These are phyloP conservation scores for Emmonsiellopsis sp. DNA, from an alignment of 2,329 filamentous ascomycete genomes.

Conservation along the genomic window DNA sequence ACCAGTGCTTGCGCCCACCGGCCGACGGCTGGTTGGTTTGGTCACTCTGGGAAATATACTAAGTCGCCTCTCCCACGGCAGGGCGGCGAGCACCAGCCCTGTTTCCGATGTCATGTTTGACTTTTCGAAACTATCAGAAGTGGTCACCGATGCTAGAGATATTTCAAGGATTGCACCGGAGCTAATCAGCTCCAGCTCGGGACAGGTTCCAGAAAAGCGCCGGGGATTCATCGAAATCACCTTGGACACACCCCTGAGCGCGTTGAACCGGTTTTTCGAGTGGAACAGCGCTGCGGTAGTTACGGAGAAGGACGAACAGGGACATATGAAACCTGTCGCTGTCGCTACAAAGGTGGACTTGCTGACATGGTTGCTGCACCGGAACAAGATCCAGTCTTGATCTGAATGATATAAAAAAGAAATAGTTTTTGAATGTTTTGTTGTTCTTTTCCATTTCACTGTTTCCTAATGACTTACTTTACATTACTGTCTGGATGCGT, in stretches of 20 bases:
- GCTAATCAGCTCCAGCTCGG: neutral
- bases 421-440: neutral
- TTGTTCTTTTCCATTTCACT: constrained; percentile 13
- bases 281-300: constrained; percentile 97
- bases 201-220: constrained; percentile 28
- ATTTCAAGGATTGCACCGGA: constrained; percentile 23
- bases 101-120: constrained; percentile 95
- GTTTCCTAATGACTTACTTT: constrained; percentile 1
- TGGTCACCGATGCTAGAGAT: constrained; percentile 77
- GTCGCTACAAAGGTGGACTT: constrained; percentile 96
- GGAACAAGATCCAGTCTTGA: constrained; percentile 26
- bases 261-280: constrained; percentile 87
- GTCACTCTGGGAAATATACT: constrained; percentile 93
- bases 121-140: constrained; percentile 77
- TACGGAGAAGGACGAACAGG: constrained; percentile 60
- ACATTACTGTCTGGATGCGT: no score
- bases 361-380: constrained; percentile 80
- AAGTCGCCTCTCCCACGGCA: constrained; percentile 75
- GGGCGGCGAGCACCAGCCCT: constrained; percentile 61
- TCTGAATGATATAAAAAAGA: constrained; percentile 1
- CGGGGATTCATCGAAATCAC: constrained; percentile 90
- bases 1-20: constrained; percentile 66
- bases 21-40: constrained; percentile 71
- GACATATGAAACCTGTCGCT: constrained; percentile 66
- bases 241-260: constrained; percentile 70